phyloP scores from a whole-genome alignment of 352 stramenopile species.

The Pelagophyceae sp. region DNA sequence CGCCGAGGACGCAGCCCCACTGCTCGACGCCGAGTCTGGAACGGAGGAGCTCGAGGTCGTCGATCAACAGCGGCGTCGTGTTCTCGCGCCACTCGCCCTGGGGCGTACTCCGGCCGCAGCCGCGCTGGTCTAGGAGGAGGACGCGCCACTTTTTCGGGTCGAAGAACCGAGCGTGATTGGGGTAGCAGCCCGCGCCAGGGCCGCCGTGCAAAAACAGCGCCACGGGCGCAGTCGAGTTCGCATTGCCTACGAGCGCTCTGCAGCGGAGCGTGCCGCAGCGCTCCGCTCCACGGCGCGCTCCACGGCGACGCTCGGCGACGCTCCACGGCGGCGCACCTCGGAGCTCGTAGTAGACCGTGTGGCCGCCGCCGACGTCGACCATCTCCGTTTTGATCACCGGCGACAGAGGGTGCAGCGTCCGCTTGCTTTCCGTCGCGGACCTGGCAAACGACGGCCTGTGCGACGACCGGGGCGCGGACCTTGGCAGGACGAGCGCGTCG shows the following conservation, averaged over 20 bases:
- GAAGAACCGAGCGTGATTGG: constrained; percentile 77
- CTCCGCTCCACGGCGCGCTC: not conserved
- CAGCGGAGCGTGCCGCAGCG: not conserved
- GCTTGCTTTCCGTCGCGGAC: too few relatives aligned
- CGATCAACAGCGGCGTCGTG: constrained; percentile 74
- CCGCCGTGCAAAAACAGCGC: constrained; percentile 87
- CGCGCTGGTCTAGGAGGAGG: constrained; percentile 82
- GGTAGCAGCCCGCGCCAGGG: constrained; percentile 72
- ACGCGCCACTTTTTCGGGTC: constrained; percentile 78
- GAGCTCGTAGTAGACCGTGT: constrained; percentile 80
- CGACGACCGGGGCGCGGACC: too few relatives aligned
- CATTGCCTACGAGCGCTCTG: not conserved
- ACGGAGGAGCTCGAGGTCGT: constrained; percentile 82
- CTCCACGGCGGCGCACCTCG: constrained; percentile 39
- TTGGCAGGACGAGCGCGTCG: too few relatives aligned
- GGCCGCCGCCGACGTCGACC: constrained; percentile 57
- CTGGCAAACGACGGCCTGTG: too few relatives aligned
- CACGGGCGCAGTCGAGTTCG: constrained; percentile 29
- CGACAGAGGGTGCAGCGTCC: not conserved
- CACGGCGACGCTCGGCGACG: not conserved
- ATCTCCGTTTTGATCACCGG: constrained; percentile 25
- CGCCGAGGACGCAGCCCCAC: constrained; percentile 83
- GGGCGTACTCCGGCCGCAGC: constrained; percentile 65
- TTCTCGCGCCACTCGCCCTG: constrained; percentile 58
- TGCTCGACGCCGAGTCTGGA: constrained; percentile 60